Evolutionary conservation across 305 asterid genomes (phyloP).

Genomic region (Ilex paraguariensis): DNA sequence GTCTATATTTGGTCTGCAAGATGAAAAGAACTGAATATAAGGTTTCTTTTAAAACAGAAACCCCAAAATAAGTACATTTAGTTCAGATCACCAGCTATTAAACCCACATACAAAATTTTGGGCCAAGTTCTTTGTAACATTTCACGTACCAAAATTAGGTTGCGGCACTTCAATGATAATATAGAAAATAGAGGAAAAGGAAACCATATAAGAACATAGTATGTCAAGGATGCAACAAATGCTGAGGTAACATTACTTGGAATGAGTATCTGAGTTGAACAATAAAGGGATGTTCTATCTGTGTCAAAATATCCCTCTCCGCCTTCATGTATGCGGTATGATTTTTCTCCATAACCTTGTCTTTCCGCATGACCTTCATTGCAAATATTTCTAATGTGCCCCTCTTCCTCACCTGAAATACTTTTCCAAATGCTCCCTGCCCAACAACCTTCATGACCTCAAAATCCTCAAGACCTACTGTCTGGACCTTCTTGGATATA

Average conservation of each 20-base stretch:
- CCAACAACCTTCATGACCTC: slow-evolving; percentile 51
- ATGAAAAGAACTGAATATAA: slow-evolving; percentile 2
- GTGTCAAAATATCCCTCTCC: slow-evolving; percentile 50
- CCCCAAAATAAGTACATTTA: too few species aligned
- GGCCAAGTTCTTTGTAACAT: too few species aligned
- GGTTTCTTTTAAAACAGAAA: too few species aligned
- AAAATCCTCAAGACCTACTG: slow-evolving; percentile 47
- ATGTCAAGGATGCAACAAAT: neutral
- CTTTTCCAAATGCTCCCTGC: slow-evolving; percentile 54
- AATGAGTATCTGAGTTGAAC: slow-evolving; percentile 50
- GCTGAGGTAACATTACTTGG: slow-evolving; percentile 25
- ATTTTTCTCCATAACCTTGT: slow-evolving; percentile 50
- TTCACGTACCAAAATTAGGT: too few species aligned
- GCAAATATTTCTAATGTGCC: slow-evolving; percentile 41
- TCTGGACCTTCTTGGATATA: slow-evolving; percentile 10
- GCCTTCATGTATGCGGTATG: slow-evolving; percentile 51
- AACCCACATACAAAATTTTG: too few species aligned
- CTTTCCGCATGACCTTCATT: slow-evolving; percentile 58
- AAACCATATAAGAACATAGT: neutral
- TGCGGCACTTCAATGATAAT: neutral
- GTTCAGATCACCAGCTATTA: too few species aligned
- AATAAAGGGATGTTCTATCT: slow-evolving; percentile 49
- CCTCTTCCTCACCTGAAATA: slow-evolving; percentile 42
- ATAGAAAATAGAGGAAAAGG: neutral
- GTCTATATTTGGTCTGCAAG: slow-evolving; percentile 43